phyloP scores from a whole-genome alignment of 768 basidiomycete species.

The Russula vinacea region DNA sequence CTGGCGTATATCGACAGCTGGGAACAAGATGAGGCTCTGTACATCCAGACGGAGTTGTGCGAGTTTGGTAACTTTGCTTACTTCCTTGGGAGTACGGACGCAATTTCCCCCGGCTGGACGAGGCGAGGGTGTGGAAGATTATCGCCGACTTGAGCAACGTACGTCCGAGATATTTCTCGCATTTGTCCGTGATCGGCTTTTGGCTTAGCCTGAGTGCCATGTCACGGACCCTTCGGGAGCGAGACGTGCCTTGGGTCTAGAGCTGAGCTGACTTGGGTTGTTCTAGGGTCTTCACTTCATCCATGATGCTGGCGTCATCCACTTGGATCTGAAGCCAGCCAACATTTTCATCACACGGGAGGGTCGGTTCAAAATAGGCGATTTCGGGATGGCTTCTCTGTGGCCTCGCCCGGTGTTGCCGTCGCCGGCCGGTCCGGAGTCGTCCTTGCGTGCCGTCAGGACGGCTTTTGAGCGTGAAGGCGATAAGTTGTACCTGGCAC shows the following conservation, averaged over 20 bases:
- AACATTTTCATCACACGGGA: constrained; percentile 89
- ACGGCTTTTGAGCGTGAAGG: constrained; percentile 89
- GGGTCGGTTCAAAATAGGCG: constrained; percentile 93
- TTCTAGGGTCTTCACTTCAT: constrained; percentile 81
- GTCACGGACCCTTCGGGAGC: neutral
- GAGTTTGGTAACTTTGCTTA: constrained; percentile 86
- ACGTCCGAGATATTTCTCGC: constrained; percentile 38
- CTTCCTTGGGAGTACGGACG: constrained; percentile 93
- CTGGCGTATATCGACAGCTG: constrained; percentile 90
- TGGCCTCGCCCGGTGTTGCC: constrained; percentile 63
- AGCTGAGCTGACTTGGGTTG: constrained; percentile 29
- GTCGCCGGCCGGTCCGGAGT: constrained; percentile 29
- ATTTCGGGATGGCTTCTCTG: constrained; percentile 97
- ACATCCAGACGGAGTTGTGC: constrained; percentile 93
- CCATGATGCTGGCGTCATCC: constrained; percentile 83
- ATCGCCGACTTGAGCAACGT: constrained; percentile 86
- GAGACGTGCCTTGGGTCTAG: neutral
- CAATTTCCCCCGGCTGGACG: constrained; percentile 78
- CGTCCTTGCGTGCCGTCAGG: constrained; percentile 19
- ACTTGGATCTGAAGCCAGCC: constrained; percentile 95
- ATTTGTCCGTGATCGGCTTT: constrained; percentile 30
- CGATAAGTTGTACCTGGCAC: constrained; percentile 94
- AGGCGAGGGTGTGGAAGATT: constrained; percentile 95
- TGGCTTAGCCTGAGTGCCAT: constrained; percentile 29
- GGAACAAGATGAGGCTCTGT: constrained; percentile 87